phyloP scores from a whole-genome alignment of 129 eudicot species.

The Lactuca sativa region DNA sequence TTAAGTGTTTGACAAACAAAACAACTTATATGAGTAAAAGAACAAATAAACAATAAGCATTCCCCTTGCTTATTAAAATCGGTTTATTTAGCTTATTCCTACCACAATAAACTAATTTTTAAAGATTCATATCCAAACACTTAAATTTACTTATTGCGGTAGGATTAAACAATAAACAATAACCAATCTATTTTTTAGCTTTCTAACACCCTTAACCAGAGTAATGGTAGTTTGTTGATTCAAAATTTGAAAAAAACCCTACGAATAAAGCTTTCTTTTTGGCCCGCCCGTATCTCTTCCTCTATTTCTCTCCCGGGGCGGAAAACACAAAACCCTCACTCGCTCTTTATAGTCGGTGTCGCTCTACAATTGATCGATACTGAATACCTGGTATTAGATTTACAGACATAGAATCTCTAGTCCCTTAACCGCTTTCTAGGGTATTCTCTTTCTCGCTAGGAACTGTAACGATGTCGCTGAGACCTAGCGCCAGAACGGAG shows the following conservation, averaged over 20 bases:
- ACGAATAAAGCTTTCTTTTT: constrained; percentile 13
- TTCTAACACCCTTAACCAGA: no score
- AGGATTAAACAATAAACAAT: no score
- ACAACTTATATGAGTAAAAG: no score
- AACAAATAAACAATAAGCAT: no score
- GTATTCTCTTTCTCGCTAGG: constrained; percentile 5
- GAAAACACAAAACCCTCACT: constrained; percentile 2
- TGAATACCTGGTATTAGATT: background rate
- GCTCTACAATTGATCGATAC: constrained; percentile 13
- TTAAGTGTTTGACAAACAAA: no score
- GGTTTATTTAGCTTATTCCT: no score
- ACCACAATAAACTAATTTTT: no score
- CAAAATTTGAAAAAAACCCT: constrained; percentile 24
- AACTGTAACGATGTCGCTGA: constrained; percentile 53
- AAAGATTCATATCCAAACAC: no score
- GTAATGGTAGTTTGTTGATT: background rate
- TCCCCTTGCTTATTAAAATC: no score
- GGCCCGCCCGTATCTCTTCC: constrained; percentile 30
- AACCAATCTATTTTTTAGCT: no score
- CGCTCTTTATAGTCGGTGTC: constrained; percentile 15
- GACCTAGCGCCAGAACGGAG: constrained; percentile 71
- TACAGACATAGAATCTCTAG: background rate
- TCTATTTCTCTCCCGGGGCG: background rate
- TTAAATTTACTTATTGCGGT: no score
- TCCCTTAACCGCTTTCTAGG: constrained; percentile 9